A percentile compares a stretch with the other conserved stretches of the same genome.
Evolutionary conservation across 2,329 filamentous ascomycete species (phyloP).

Genomic region (Zalaria sp.): DNA sequence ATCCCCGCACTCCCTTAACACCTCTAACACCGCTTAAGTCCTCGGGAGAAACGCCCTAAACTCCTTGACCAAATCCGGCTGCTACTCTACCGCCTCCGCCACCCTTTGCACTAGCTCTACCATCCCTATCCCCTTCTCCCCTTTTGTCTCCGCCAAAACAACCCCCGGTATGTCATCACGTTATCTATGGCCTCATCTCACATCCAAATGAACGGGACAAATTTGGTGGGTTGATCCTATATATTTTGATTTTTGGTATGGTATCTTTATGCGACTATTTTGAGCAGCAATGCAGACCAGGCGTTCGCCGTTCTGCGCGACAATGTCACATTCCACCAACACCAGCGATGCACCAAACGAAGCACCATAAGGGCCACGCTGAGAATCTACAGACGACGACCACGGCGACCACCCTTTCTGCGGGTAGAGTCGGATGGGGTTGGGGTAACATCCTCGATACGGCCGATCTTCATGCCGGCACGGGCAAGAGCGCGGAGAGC

Average conservation of each 20-base stretch:
- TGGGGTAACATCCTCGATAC: slow-evolving; percentile 98
- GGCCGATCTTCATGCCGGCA: slow-evolving; percentile 99
- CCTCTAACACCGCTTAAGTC: no score
- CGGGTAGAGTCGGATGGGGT: slow-evolving; percentile 98
- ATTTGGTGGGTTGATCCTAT: no score
- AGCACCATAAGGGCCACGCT: slow-evolving; percentile 6
- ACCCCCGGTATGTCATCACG: background rate
- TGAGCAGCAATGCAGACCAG: slow-evolving; percentile 19
- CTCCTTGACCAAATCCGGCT: background rate
- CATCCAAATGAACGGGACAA: background rate
- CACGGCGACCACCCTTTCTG: slow-evolving; percentile 99
- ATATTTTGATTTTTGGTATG: slow-evolving; percentile 2
- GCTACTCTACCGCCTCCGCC: background rate
- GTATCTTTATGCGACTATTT: slow-evolving; percentile 5
- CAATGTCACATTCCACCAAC: slow-evolving; percentile 20
- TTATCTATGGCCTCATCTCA: slow-evolving; percentile 1
- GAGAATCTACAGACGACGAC: slow-evolving; percentile 79
- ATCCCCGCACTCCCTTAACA: no score
- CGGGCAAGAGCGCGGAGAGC: slow-evolving; percentile 97
- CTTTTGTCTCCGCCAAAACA: background rate
- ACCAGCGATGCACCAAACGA: slow-evolving; percentile 4
- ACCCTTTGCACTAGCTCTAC: background rate
- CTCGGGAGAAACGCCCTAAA: background rate
- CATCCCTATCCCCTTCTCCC: background rate
- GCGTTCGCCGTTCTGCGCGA: slow-evolving; percentile 24